Evolutionary conservation across 75 land plant genomes (phyloP).

Genomic region (Sequoia sempervirens): DNA sequence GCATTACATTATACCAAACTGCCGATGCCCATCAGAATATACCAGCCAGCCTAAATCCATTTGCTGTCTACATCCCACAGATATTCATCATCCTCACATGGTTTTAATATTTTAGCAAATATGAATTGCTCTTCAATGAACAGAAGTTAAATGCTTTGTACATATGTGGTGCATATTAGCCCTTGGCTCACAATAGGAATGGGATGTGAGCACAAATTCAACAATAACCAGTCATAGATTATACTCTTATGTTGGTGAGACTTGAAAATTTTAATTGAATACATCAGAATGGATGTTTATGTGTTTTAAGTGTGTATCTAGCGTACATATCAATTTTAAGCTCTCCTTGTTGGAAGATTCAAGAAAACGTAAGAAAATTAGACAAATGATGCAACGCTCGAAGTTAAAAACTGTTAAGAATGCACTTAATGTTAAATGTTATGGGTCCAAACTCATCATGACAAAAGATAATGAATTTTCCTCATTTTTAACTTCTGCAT

Average conservation of each 20-base stretch:
- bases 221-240: not conserved
- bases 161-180: not conserved
- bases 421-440: not conserved
- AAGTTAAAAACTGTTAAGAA: not conserved
- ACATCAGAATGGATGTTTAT: not conserved
- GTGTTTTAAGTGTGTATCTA: not conserved
- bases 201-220: not conserved
- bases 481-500: not conserved
- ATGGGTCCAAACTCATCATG: not conserved
- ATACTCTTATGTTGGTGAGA: not conserved
- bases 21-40: no score
- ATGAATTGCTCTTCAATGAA: no score
- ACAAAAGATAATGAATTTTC: not conserved
- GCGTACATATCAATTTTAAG: not conserved
- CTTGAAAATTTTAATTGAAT: no score
- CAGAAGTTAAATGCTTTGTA: not conserved
- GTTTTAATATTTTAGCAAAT: no score
- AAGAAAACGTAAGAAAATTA: not conserved
- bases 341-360: not conserved
- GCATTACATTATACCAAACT: no score
- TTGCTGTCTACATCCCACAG: no score
- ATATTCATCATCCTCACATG: no score
- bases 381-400: not conserved
- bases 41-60: no score
- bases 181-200: not conserved